Base-by-base conservation (phyloP, 2,329 filamentous ascomycete genomes). In the Elsinoe australis region DNA sequence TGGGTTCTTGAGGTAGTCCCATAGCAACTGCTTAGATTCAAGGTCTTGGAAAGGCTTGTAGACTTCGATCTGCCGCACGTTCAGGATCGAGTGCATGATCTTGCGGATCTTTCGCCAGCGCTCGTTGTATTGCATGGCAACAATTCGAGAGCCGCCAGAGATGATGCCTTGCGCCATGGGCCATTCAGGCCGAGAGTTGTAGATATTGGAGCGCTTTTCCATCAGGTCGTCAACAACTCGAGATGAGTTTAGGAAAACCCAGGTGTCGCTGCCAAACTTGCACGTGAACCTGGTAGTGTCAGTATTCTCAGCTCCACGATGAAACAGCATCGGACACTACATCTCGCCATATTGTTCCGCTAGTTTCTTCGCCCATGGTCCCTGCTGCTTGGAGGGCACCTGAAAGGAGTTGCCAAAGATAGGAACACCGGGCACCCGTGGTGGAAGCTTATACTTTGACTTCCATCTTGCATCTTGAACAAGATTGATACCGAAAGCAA, bases 21-120 rank as follows among this genome's bases (percentile, higher is more conserved):
- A 55, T 3, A 74, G 50, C 62, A 75, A 67, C 56, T 75, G 71
- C 2, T 59, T 59, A 0, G 66, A 67, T 55, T 78, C 74, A 0
- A 73, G 73, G 49, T 76, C 61, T 32, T 68, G 61, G 0, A 75
- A 45, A 0, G 58, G 51, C 38, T 66, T 68, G 28, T 73, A 68
- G 12, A 68, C 61, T 51, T 67, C 64, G 9, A 58, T 61, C 54
- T 74, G 71, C 55, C 64, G 72, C 49, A 61, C 51, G 12, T 49
- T 53, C 39, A 73, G 65, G 49, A 66, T 60, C 42, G 71, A 66
- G 47, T 73, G 68, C 5, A 72, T 57, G 2, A 72, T 54, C 50
- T 68, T 71, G n/a, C 74, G 64, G n/a, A 67, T 64, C 3, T 54
- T 61, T 5, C 69, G 61, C 73, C 73, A 76, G 14, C 58, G 61